A percentile compares a stretch with the other conserved stretches of the same genome.
These are phyloP conservation scores for Penicillium samsonianum DNA, from an alignment of 495 filamentous ascomycete species.

Conservation along the genomic window DNA sequence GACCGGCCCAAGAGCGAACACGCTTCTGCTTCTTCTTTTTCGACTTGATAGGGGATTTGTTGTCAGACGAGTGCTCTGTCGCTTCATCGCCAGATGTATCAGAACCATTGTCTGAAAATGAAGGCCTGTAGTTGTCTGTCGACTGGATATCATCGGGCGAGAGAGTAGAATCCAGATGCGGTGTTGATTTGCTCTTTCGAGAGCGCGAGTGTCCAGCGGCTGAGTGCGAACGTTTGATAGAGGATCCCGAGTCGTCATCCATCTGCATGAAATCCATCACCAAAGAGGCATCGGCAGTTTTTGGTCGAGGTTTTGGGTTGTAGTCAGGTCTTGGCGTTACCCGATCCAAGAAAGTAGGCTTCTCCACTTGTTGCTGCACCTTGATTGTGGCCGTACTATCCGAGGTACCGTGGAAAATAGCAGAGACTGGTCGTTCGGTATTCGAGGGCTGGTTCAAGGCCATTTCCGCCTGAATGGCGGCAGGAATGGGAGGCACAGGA, in stretches of 20 bases:
- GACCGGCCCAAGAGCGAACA: conserved; percentile 78
- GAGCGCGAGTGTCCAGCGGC: conserved; percentile 38
- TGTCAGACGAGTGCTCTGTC: conserved; percentile 20
- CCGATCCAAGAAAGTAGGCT: conserved; percentile 63
- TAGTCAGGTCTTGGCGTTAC: conserved; percentile 61
- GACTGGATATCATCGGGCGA: conserved; percentile 30
- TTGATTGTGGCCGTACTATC: conserved; percentile 62
- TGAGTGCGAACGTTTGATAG: conserved; percentile 40
- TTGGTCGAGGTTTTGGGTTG: conserved; percentile 43
- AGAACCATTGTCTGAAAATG: conserved; percentile 38
- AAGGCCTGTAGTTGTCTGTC: conserved; percentile 31
- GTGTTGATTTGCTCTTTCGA: conserved; percentile 39
- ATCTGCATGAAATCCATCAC: conserved; percentile 33
- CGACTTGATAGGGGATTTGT: conserved; percentile 37
- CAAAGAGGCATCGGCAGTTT: conserved; percentile 55
- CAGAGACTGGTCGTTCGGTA: conserved; percentile 69
- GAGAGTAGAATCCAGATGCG: conserved; percentile 30
- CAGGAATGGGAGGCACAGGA: conserved; percentile 27
- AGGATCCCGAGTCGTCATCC: conserved; percentile 18
- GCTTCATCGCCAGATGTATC: conserved; percentile 31
- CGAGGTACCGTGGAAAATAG: conserved; percentile 72
- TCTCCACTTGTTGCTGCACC: conserved; percentile 23
- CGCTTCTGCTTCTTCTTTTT: conserved; percentile 81
- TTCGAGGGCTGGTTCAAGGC: conserved; percentile 60
- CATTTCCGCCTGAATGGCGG: conserved; percentile 29